Evolutionary conservation across 768 basidiomycete species (phyloP), one percentile per base, ranked within the genome.

Genomic region (Boletus tylopilopsis): DNA sequence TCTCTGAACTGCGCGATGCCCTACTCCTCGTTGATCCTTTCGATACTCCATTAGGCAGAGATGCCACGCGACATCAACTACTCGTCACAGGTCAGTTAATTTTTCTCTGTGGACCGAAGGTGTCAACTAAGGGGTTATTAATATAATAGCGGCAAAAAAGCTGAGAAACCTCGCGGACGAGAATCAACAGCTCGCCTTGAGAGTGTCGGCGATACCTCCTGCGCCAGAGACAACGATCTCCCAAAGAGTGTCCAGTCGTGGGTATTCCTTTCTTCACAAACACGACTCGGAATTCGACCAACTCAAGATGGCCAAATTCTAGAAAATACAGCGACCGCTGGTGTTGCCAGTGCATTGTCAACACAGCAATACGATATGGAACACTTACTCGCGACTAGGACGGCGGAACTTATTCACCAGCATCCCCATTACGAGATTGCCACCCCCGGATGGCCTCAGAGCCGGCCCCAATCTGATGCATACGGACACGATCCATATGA

Each of bases 81-180:
- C 60, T 66, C 19, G 19, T 55, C 19, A 57, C 60, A 40, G 64
- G 64, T 64, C 23, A 42, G 61, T 27, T 10, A 24, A 37, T 19
- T 12, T 40, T 12, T 6, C 15, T 35, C 16, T 5, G n/a, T 10
- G 6, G 2, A 11, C 49, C 0, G 29, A 32, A 6, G 42, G 1
- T 22, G 12, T 30, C 16, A 18, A 12, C 49, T 61, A 33, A 62
- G 8, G 23, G 30, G n/a, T n/a, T n/a, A n/a, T n/a, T 47, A n/a
- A 5, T 10, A 18, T n/a, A 21, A 54, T 34, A 44, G 73, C 80
- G 39, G 77, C 78, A 2, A 79, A 75, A 72, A 76, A 81, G 64
- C 74, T 78, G 75, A 51, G 59, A 42, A 46, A 54, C 27, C 63
- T 63, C 6, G 60, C 60, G 2, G 53, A 62, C 15, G 60, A 63